Base-by-base conservation (phyloP, 805 yeast genomes). In the Saturnispora sekii region DNA sequence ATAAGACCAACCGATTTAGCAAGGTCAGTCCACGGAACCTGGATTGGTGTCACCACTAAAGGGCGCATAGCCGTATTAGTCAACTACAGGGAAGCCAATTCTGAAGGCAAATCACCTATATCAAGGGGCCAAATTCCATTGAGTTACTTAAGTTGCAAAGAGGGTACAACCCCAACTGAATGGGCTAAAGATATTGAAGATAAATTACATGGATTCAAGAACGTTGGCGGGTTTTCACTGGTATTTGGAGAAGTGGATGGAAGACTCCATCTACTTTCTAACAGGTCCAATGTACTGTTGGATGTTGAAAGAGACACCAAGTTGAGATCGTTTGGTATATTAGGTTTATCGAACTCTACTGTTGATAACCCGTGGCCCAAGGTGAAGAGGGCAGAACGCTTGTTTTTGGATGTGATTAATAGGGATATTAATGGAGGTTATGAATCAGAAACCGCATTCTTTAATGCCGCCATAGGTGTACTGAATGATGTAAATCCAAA, bases 1-100 rank as follows among this genome's bases (percentile, higher is more conserved):
- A 58, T 86, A 10, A 73, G 83, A 7, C 97, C 97, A 0, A 63
- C 71, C 33, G 97, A 90, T 59, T 60, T 84, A 53, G 86, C 81
- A 1, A 62, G 88, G 32, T 63, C 68, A 1, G 88, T 79, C 45
- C 85, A 77, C 50, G 97, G 98, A 1, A 85, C 97, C 0, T 93
- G 98, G 98, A 76, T 86, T 1, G 97, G 95, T 0, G 72, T 83
- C 1, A 55, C 50, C 26, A 66, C 66, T 29, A 58, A 53, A 2
- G 86, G 86, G 0, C 69, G 72, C 48, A 47, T 89, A 2, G 84
- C 94, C 0, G 83, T 83, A 2, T 69, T 90, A 26, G 79, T 93
- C 14, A 90, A 90, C 58, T 79, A 76, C 58, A 65, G 84, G 40
- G 93, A 83, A 53, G 61, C 63, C 6, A 45, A 50, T 7, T 55